A percentile compares a stretch with the other conserved stretches of the same genome.
phyloP scores from a whole-genome alignment of 805 yeast genomes.

The Wickerhamiella hasegawae region DNA sequence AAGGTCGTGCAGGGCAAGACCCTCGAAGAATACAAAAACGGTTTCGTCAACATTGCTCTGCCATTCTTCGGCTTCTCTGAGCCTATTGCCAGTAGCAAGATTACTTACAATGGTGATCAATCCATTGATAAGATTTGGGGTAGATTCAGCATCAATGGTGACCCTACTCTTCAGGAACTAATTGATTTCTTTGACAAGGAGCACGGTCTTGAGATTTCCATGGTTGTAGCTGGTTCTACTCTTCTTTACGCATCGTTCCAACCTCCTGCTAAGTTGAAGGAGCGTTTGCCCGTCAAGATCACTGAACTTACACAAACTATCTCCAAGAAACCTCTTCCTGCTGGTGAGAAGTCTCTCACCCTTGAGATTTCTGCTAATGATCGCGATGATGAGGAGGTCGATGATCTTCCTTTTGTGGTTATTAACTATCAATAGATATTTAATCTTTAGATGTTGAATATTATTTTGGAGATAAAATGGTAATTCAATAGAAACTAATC shows the following conservation, averaged over 20 bases:
- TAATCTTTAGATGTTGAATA: no score
- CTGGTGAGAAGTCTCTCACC: conserved; percentile 62
- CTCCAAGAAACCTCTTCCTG: conserved; percentile 65
- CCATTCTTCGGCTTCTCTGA: conserved; percentile 96
- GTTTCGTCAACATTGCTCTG: conserved; percentile 78
- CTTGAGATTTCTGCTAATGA: conserved; percentile 91
- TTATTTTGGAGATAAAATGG: no score
- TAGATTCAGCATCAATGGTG: conserved; percentile 27
- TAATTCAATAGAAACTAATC: conserved; percentile 15
- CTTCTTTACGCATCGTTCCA: conserved; percentile 83
- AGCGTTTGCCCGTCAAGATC: conserved; percentile 49
- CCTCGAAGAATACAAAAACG: conserved; percentile 80
- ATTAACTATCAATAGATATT: conserved; percentile 25
- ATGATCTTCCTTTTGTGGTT: conserved; percentile 75
- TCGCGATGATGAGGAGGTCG: conserved; percentile 78
- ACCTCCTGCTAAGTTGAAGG: conserved; percentile 80
- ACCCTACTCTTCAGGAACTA: conserved; percentile 45
- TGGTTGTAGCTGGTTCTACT: conserved; percentile 85
- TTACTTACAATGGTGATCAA: conserved; percentile 58
- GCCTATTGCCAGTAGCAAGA: conserved; percentile 76
- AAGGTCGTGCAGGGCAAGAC: conserved; percentile 71
- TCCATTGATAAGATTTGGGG: conserved; percentile 88
- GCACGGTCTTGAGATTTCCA: conserved; percentile 75
- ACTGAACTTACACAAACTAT: conserved; percentile 71
- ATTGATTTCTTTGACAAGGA: conserved; percentile 59